Evolutionary conservation across 2,329 filamentous ascomycete genomes (phyloP).

Genomic region (Lasiodiplodia sp.): DNA sequence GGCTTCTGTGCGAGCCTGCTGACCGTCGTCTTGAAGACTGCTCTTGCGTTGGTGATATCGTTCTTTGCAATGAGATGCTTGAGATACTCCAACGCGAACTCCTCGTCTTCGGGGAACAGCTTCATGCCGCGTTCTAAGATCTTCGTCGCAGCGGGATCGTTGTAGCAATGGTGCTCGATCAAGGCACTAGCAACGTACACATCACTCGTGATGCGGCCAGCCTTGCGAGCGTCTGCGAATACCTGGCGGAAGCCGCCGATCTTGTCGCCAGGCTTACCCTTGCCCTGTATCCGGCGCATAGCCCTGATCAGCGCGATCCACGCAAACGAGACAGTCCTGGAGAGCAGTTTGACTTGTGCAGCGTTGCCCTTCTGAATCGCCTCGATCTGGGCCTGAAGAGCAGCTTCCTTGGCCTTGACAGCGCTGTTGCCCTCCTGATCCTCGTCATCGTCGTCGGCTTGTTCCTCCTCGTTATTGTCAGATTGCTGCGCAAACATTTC

Average conservation of each 20-base stretch:
- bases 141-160: conserved; percentile 88
- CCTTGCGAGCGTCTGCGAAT: conserved; percentile 86
- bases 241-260: conserved; percentile 80
- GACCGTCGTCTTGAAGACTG: conserved; percentile 94
- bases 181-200: conserved; percentile 93
- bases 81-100: conserved; percentile 93
- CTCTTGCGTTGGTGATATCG: conserved; percentile 92
- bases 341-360: conserved; percentile 77
- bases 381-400: conserved; percentile 63
- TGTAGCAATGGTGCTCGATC: conserved; percentile 95
- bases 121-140: conserved; percentile 95
- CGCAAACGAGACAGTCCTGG: conserved; percentile 85
- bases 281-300: conserved; percentile 92
- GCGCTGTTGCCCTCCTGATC: conserved; percentile 58
- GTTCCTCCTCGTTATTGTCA: conserved; percentile 50
- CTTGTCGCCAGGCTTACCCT: conserved; percentile 66
- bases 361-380: conserved; percentile 70
- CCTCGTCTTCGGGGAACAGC: conserved; percentile 91
- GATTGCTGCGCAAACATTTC: conserved; percentile 59
- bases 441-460: conserved; percentile 59
- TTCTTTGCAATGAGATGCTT: conserved; percentile 93
- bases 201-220: conserved; percentile 88
- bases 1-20: conserved; percentile 80
- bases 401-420: conserved; percentile 57
- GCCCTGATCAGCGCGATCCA: conserved; percentile 96